Evolutionary conservation across 176 grass and related monocot species (phyloP).

Genomic region (Hordeum marinum): DNA sequence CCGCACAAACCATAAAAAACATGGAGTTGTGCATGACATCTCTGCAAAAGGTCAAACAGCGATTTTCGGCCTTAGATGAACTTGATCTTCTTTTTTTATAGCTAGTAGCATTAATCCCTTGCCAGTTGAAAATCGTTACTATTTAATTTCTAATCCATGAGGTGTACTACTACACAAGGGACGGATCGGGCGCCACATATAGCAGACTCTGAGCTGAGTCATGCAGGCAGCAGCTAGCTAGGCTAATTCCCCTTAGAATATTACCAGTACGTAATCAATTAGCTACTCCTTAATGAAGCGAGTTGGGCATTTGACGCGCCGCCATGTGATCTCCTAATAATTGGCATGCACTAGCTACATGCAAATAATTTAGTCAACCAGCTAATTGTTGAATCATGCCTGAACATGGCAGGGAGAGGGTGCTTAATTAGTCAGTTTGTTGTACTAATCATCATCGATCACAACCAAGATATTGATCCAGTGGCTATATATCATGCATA

Average conservation of each 20-base stretch:
- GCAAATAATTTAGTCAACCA: conserved; percentile 42
- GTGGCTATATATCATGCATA: conserved; percentile 4
- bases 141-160: neutral
- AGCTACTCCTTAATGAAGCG: conserved; percentile 14
- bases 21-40: neutral
- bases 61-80: neutral
- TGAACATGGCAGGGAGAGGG: conserved; percentile 40
- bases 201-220: neutral
- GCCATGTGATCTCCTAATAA: conserved; percentile 50
- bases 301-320: conserved; percentile 31
- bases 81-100: too few relatives aligned
- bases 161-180: conserved; percentile 12
- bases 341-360: conserved; percentile 19
- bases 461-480: conserved; percentile 42
- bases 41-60: neutral
- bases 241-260: neutral
- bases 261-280: neutral
- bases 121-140: neutral
- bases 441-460: conserved; percentile 8
- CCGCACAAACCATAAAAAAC: neutral
- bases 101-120: neutral
- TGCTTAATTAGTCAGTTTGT: neutral
- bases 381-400: conserved; percentile 45
- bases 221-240: conserved; percentile 1
- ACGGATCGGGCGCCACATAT: neutral